These are phyloP conservation scores for Fusarium globosum DNA, from an alignment of 2,329 filamentous ascomycete species.

Conservation along the genomic window DNA sequence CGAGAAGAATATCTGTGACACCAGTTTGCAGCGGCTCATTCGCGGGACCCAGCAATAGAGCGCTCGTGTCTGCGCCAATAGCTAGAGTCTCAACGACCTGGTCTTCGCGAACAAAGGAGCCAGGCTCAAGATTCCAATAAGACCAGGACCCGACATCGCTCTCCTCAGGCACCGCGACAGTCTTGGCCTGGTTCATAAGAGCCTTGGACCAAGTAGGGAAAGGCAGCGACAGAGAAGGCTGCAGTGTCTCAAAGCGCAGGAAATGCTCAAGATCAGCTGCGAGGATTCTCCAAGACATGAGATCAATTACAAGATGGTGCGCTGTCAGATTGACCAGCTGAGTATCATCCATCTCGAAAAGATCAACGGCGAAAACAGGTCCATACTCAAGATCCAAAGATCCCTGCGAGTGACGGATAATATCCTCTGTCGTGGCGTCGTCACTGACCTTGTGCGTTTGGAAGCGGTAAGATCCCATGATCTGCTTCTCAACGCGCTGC, in stretches of 20 bases:
- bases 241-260: background rate
- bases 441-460: rapidly evolving
- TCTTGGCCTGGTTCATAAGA: background rate
- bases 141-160: no score
- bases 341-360: background rate
- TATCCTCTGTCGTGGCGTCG: background rate
- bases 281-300: background rate
- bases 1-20: background rate
- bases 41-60: background rate
- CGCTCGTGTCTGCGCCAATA: background rate
- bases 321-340: background rate
- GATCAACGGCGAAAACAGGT: background rate
- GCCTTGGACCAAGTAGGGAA: background rate
- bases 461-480: background rate
- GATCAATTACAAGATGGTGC: background rate
- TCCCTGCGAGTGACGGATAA: background rate
- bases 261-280: background rate
- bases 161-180: no score
- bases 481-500: background rate
- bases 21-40: background rate
- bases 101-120: background rate
- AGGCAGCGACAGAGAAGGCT: background rate
- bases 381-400: background rate
- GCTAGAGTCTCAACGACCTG: background rate
- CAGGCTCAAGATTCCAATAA: background rate